Percentiles rank a stretch among this genome's conserved stretches.
Evolutionary conservation across 352 stramenopile genomes (phyloP).

Genomic region (Phytophthora tubulina): DNA sequence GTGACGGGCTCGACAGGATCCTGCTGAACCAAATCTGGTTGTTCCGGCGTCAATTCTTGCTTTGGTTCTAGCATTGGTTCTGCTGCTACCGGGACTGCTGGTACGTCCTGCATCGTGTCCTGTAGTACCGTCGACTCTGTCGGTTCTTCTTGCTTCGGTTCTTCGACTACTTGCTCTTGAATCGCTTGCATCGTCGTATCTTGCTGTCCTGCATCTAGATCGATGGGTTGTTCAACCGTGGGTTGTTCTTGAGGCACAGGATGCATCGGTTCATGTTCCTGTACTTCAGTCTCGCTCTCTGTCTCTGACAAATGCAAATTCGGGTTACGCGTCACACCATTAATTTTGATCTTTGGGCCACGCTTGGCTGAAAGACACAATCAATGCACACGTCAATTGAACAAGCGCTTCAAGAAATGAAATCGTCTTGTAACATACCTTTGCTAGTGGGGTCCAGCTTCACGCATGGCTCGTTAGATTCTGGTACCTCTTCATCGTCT

Average conservation of each 20-base stretch:
- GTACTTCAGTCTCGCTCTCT: slow-evolving; percentile 17
- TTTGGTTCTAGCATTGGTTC: slow-evolving; percentile 2
- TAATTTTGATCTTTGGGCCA: slow-evolving; percentile 69
- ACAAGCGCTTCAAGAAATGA: background rate
- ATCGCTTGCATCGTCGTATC: background rate
- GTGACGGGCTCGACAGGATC: background rate
- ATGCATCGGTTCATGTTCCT: background rate
- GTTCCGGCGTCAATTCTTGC: slow-evolving; percentile 2
- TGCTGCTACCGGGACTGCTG: background rate
- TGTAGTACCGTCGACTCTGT: background rate
- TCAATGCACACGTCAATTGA: slow-evolving; percentile 6
- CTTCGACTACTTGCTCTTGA: background rate
- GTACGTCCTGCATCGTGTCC: background rate
- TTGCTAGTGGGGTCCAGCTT: slow-evolving; percentile 11
- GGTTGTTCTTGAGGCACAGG: background rate
- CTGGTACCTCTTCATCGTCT: slow-evolving; percentile 14
- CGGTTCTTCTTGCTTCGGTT: slow-evolving; percentile 5
- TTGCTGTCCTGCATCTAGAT: slow-evolving; percentile 10
- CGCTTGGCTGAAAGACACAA: slow-evolving; percentile 16
- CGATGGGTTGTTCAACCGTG: background rate
- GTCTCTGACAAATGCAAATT: slow-evolving; percentile 32
- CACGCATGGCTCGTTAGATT: slow-evolving; percentile 52
- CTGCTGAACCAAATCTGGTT: slow-evolving; percentile 5
- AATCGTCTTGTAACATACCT: slow-evolving; percentile 21
- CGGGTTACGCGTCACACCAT: slow-evolving; percentile 69